Percentiles rank a stretch among this genome's conserved stretches.
Conservation (phyloP, 257 asterid species). For the Echites panduratus region DNA sequence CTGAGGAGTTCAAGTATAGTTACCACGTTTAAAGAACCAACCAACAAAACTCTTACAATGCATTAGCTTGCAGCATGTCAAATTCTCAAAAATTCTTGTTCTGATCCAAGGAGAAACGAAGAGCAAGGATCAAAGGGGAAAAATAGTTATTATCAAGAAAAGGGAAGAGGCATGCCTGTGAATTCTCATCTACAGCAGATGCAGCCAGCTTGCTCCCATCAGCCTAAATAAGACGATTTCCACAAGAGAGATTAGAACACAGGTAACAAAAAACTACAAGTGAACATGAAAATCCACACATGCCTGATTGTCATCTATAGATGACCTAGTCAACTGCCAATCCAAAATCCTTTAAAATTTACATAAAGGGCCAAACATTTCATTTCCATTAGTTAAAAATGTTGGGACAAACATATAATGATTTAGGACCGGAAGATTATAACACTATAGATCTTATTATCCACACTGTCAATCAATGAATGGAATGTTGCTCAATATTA, state of each 20-base stretch:
- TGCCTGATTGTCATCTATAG: slow-evolving; percentile 18
- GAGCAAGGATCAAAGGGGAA: background rate
- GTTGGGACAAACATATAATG: background rate
- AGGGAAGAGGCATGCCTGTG: slow-evolving; percentile 17
- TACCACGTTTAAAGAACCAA: background rate
- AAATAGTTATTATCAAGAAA: background rate
- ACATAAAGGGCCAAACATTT: background rate
- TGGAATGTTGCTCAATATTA: background rate
- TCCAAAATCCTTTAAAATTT: slow-evolving; percentile 13
- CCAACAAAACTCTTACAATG: background rate
- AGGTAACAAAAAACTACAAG: background rate
- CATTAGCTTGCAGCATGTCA: background rate
- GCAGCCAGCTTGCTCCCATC: slow-evolving; percentile 18
- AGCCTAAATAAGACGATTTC: slow-evolving; percentile 10
- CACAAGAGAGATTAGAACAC: background rate
- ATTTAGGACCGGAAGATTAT: background rate
- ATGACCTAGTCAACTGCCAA: slow-evolving; percentile 14
- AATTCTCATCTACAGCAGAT: slow-evolving; percentile 12
- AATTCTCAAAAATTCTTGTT: background rate
- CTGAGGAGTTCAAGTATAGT: background rate
- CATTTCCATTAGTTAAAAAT: background rate
- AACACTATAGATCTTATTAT: background rate
- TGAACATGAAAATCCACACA: background rate
- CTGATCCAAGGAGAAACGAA: background rate
- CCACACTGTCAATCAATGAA: background rate